Evolutionary conservation across 108 stramenopile species (phyloP), one percentile per base, ranked within the genome.

Genomic region (Cyclotella atomus): DNA sequence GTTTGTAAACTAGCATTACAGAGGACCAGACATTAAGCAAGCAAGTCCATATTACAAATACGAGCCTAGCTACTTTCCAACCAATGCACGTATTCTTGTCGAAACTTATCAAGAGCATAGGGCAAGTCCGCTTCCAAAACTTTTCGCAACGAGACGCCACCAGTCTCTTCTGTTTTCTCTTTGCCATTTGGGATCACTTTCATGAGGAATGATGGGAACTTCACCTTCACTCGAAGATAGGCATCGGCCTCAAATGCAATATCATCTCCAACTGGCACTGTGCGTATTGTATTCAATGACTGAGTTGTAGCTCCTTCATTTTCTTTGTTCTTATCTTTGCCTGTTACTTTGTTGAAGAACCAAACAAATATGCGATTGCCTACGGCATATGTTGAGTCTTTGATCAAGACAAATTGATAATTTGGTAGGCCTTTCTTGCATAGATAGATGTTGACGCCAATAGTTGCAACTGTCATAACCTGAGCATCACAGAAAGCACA

Each of bases 271-370:
- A 68, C 21, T 0, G 47, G 52, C 25, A 79, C 23, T 21, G 70
- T 70, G 35, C 66, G 27, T 16, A 79, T 62, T 34, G 27, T 61
- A 46, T 79, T 79, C 25, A 79, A 61, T 3, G 78, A 79, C 25
- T 34, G 49, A 21, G 78, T 71, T 16, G 71, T 67, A 24, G 38
- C 30, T 45, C 50, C 57, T 2, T 59, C 57, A 43, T 52, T 54
- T 49, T n/a, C n/a, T n/a, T 52, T 52, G 24, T 29, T 35, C 38
- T 72, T 72, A 19, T 59, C 66, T 4, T 60, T 68, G 0, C 74
- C 66, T 16, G 78, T 72, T 2, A 72, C 52, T 59, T 71, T 72
- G 50, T 79, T 79, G 24, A 79, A 79, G 30, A 79, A 65, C 77
- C 77, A 71, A 0, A 78, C 69, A 15, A 78, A 71, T 2, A 78